Evolutionary conservation across 352 stramenopile species (phyloP), one percentile per base, ranked within the genome.

Genomic region (Thraustochytrium striatum): DNA sequence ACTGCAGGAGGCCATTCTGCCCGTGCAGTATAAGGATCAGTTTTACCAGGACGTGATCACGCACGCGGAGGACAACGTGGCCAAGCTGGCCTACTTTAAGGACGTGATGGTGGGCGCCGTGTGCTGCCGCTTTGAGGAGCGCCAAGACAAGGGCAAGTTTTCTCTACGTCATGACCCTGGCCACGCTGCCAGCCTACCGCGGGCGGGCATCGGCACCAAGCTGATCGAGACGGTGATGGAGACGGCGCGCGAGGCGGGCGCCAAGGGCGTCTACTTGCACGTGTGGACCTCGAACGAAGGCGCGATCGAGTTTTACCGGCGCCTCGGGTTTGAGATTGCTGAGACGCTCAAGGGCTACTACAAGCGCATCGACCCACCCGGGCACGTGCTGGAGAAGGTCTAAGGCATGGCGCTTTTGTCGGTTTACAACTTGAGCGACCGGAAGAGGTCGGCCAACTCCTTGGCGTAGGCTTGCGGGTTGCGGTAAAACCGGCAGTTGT

Each of bases 281-380:
- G 92, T 97, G 8, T 93, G 97, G 86, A 96, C 92, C 3, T 95
- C 83, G 61, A 98, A 98, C 82, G 80, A 84, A 0, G 91, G 89
- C 53, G 94, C 93, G 13, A 90, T 97, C 25, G 83, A 87, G 16
- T 98, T 98, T 85, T 98, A 98, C 82, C 36, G 82, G 30, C 82
- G 86, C 43, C 87, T 91, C 70, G 91, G 89, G 43, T 97, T 98
- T 85, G 82, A 90, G 62, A 88, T 92, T 79, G 90, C 86, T 9
- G 88, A 95, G 80, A 91, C 91, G 50, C 91, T 97, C 52, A 85
- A 91, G 72, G 94, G 96, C 75, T 97, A 98, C 85, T 98, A 98
- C 84, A 93, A 94, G 72, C 86, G 88, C 69, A 95, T 97, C 79
- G 89, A 97, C 80, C 92, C 92, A 16, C 92, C 93, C 0, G 87